These are phyloP conservation scores for Eucalyptus shirleyi DNA, from an alignment of 345 rosid genomes.

Conservation along the genomic window DNA sequence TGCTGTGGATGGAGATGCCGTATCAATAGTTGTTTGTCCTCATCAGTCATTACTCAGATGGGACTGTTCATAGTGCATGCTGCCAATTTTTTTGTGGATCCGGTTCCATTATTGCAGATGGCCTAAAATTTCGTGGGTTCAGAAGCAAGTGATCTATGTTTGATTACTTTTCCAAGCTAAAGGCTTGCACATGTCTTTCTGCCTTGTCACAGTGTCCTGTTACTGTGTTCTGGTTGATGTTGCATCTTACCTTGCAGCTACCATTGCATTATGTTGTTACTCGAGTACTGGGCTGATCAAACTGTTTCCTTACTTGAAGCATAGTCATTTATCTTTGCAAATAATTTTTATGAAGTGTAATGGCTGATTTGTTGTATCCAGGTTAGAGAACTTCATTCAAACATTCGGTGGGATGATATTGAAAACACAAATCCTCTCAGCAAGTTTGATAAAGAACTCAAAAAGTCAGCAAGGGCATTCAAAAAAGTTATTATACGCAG, in stretches of 20 bases:
- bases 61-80: background rate
- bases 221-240: background rate
- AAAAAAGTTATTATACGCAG: conserved; percentile 82
- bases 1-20: background rate
- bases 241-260: background rate
- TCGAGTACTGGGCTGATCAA: background rate
- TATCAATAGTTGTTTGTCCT: background rate
- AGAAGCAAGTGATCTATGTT: background rate
- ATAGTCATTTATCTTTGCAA: background rate
- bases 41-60: background rate
- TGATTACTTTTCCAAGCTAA: background rate
- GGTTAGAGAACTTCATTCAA: conserved; percentile 84
- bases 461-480: conserved; percentile 66
- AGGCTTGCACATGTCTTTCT: background rate
- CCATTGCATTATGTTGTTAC: background rate
- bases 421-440: conserved; percentile 50
- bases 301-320: background rate
- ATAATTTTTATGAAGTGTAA: background rate
- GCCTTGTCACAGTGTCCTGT: background rate
- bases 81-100: background rate
- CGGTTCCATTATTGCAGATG: background rate
- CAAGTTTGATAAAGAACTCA: conserved; percentile 56
- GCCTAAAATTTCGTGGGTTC: background rate
- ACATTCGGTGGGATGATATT: conserved; percentile 84
- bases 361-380: conserved; percentile 14